Percentiles rank a stretch among this genome's conserved stretches.
Conservation (phyloP, 192 early-diverging fungal genomes). For the Backusella macrospora region DNA sequence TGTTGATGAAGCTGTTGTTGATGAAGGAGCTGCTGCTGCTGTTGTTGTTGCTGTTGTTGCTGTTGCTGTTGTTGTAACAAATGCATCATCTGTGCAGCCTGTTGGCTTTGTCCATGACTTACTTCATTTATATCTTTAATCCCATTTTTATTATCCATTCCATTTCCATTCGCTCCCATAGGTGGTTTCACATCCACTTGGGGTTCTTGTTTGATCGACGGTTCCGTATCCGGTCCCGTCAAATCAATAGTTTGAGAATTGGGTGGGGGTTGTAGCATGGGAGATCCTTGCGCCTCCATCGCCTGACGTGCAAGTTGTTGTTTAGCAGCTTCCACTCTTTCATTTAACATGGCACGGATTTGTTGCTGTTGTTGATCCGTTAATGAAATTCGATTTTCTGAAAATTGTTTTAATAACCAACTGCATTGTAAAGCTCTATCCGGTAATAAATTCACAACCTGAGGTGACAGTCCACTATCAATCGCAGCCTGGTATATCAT, state of each 20-base stretch:
- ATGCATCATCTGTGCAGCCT: slow-evolving; percentile 10
- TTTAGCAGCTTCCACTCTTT: slow-evolving; percentile 18
- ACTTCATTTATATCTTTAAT: background rate
- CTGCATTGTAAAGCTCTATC: slow-evolving; percentile 35
- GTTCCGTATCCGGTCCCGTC: background rate
- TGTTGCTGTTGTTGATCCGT: slow-evolving; percentile 35
- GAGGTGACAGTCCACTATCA: slow-evolving; percentile 30
- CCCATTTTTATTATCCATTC: background rate
- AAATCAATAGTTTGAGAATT: slow-evolving; percentile 9
- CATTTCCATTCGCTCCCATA: background rate
- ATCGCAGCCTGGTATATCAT: slow-evolving; percentile 38
- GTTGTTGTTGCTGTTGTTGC: background rate
- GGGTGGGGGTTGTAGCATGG: background rate
- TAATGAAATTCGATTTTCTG: slow-evolving; percentile 21
- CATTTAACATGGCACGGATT: slow-evolving; percentile 35
- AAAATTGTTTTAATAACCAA: slow-evolving; percentile 38
- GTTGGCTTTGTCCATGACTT: background rate
- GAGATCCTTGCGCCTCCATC: background rate
- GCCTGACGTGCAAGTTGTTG: slow-evolving; percentile 11
- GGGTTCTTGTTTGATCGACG: background rate
- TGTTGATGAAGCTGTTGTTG: background rate
- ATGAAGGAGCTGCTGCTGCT: background rate
- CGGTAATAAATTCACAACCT: slow-evolving; percentile 30
- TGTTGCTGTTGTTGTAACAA: background rate
- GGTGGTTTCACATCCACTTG: too few species aligned